Evolutionary conservation across 148 eudicot species (phyloP).

Genomic region (Diospyros kaki): DNA sequence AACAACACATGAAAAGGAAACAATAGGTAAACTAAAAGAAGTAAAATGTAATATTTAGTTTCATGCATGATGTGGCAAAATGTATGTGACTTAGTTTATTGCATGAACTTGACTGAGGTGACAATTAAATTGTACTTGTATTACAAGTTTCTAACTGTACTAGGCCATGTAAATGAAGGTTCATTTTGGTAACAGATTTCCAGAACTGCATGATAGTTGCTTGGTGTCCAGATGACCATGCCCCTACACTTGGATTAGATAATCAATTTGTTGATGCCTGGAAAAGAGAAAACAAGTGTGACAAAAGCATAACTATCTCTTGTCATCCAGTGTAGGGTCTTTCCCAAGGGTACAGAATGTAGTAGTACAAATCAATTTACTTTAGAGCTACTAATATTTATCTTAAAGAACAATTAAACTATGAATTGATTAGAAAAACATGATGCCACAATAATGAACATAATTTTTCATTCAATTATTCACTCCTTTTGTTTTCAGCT

Average conservation of each 20-base stretch:
- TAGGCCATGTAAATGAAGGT: too few relatives aligned
- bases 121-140: not conserved
- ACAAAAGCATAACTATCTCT: too few relatives aligned
- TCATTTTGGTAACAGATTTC: too few relatives aligned
- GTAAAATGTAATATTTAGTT: not conserved
- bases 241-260: too few relatives aligned
- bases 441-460: not conserved
- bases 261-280: too few relatives aligned
- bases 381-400: constrained; percentile 1
- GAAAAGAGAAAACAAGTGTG: too few relatives aligned
- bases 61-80: not conserved
- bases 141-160: too few relatives aligned
- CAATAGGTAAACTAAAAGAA: not conserved
- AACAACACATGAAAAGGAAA: not conserved
- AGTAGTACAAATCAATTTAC: too few relatives aligned
- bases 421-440: not conserved
- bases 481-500: not conserved
- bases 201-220: too few relatives aligned
- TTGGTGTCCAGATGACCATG: too few relatives aligned
- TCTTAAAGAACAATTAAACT: not conserved
- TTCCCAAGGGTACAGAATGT: not conserved
- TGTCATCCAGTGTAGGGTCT: not conserved
- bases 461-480: not conserved
- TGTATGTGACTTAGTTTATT: not conserved
- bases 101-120: not conserved